Base-by-base conservation (phyloP, 495 filamentous ascomycete species). In the Zalerion maritima region DNA sequence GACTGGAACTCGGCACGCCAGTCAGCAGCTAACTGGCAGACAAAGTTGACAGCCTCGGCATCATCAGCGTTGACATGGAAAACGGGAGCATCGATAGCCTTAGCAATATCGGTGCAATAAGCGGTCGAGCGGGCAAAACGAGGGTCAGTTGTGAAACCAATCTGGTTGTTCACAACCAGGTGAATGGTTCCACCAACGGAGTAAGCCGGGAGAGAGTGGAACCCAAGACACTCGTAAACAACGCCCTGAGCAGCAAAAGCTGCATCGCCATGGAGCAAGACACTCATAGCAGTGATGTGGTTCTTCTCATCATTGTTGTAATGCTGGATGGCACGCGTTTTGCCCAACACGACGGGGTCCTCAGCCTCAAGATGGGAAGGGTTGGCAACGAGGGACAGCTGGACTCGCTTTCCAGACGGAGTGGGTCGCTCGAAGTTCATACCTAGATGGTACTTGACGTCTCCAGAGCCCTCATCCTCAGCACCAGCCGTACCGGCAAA, bases 361-460 rank as follows among this genome's bases (percentile, higher is more conserved):
- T 97, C 89, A 30, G 89, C 89, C 63, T 97, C 89, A 47, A 97
- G 62, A 73, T 97, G 89, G 23, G 89, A 97, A 28, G 89, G 89
- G 58, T 97, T 97, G 54, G 89, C 89, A 31, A 97, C 89, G 26
- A 97, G 73, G 32, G 89, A 97, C 18, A 97, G 73, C 64, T 96
- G 89, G 11, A 97, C 89, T 32, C 89, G 89, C 68, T 94, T 96
- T 45, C 89, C 89, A 15, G 91, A 96, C 31, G 89, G 89, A 13
- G 89, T 97, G 18, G 89, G 89, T 28, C 89, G 82, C 61, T 97
- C 91, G 46, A 97, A 97, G 63, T 96, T 96, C 89, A 97, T 97
- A 44, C 89, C 89, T 46, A 97, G 60, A 62, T 97, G 89, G 60
- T 97, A 97, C 56, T 97, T 97, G 52, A 97, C 89, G 55, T 97